A percentile compares a stretch with the other conserved stretches of the same genome.
Conservation (phyloP, 2,329 filamentous ascomycete species). For the Cercospora zeina region DNA sequence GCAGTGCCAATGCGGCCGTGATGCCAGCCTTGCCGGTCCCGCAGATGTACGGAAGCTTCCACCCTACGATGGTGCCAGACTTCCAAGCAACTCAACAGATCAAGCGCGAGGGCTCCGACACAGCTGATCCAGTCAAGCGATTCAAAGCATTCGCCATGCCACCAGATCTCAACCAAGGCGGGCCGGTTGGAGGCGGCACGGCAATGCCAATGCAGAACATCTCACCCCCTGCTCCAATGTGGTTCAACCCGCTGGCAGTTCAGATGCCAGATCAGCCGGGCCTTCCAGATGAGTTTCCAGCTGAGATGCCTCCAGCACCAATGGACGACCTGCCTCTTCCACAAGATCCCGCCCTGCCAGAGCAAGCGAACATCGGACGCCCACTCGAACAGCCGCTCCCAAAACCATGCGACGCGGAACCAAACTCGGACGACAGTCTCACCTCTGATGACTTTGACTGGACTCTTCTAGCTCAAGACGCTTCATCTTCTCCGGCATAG, state of each 20-base stretch:
- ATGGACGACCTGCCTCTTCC: background rate
- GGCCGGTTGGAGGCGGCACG: background rate
- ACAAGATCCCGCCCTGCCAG: background rate
- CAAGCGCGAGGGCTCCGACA: background rate
- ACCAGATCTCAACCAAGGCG: background rate
- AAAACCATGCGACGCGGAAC: background rate
- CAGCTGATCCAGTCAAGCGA: slow-evolving; percentile 4
- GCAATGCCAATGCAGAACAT: background rate
- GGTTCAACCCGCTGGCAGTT: background rate
- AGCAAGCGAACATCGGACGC: background rate
- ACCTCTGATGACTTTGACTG: slow-evolving; percentile 15
- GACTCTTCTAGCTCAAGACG: slow-evolving; percentile 5
- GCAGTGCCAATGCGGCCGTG: background rate
- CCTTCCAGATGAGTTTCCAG: background rate
- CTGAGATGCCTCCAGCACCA: background rate
- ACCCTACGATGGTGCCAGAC: background rate
- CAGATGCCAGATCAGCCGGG: background rate
- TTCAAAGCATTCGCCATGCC: background rate
- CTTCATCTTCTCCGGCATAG: background rate
- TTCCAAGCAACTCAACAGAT: background rate
- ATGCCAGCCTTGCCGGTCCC: background rate
- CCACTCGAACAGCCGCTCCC: background rate
- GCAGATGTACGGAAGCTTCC: background rate
- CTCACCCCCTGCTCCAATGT: background rate
- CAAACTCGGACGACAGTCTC: background rate